Evolutionary conservation across 192 early-diverging fungal species (phyloP).

Genomic region (Podila epicladia): DNA sequence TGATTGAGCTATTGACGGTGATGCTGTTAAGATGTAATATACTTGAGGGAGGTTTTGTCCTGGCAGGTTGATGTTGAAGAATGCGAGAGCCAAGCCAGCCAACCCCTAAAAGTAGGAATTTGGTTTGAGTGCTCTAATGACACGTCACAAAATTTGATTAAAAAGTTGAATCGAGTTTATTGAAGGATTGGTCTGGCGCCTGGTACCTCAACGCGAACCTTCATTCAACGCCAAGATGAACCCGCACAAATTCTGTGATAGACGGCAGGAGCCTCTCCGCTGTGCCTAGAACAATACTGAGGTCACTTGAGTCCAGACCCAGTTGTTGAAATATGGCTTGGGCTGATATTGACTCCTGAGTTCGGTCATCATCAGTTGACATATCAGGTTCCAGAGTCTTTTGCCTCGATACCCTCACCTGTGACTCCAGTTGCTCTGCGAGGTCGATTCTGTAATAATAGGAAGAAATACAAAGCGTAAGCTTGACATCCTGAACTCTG

Average conservation of each 20-base stretch:
- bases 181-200: too few species aligned
- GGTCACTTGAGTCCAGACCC: conserved; percentile 43
- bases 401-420: background rate
- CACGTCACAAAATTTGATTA: conserved; percentile 6
- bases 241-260: conserved; percentile 53
- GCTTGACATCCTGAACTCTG: too few species aligned
- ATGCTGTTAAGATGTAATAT: background rate
- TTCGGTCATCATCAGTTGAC: conserved; percentile 6
- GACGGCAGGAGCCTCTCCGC: conserved; percentile 60
- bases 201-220: background rate
- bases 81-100: background rate
- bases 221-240: conserved; percentile 39
- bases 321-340: conserved; percentile 41
- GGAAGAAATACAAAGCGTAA: background rate
- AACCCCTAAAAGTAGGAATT: background rate
- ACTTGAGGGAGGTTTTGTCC: too few species aligned
- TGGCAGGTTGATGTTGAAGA: background rate
- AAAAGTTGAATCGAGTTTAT: too few species aligned
- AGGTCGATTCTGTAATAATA: conserved; percentile 14
- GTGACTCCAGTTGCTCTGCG: conserved; percentile 24
- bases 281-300: conserved; percentile 56
- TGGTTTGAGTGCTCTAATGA: background rate
- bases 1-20: background rate
- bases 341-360: background rate
- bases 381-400: background rate